Conservation (phyloP, 352 stramenopile genomes). For the Pythium angustatum region DNA sequence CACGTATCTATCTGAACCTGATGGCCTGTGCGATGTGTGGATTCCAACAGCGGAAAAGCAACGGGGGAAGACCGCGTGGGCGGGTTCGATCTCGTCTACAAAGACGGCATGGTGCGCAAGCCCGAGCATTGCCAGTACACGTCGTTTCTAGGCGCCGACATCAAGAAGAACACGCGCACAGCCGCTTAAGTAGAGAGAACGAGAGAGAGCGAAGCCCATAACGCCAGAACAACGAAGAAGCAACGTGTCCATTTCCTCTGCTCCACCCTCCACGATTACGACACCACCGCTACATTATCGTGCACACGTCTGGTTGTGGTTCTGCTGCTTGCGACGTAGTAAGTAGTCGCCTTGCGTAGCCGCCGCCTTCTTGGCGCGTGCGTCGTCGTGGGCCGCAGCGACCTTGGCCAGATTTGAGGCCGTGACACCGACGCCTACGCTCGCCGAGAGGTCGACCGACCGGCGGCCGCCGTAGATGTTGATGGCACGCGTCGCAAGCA, state of each 20-base stretch:
- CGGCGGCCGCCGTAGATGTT: constrained; percentile 23
- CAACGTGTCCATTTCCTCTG: not conserved
- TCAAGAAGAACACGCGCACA: constrained; percentile 34
- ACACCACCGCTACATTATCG: too few relatives aligned
- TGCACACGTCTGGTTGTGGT: not conserved
- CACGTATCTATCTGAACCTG: too few relatives aligned
- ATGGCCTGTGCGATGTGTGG: not conserved
- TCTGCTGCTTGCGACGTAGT: constrained; percentile 34
- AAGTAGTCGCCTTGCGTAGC: constrained; percentile 34
- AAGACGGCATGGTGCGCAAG: constrained; percentile 64
- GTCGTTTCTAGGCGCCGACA: constrained; percentile 66
- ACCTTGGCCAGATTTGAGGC: not conserved
- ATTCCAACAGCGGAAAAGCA: constrained; percentile 25
- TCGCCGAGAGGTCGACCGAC: constrained; percentile 15
- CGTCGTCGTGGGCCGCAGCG: constrained; percentile 1
- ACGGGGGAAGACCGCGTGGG: constrained; percentile 57
- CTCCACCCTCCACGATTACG: too few relatives aligned
- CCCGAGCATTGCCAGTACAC: constrained; percentile 73
- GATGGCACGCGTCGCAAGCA: constrained; percentile 25
- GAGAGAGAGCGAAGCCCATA: not conserved
- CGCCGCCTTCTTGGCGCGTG: not conserved
- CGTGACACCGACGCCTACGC: constrained; percentile 4
- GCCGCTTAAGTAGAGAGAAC: not conserved
- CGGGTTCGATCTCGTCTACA: constrained; percentile 82
- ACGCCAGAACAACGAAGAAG: not conserved